Conservation (phyloP, 2,329 filamentous ascomycete genomes). For the Myriangium duriaei region DNA sequence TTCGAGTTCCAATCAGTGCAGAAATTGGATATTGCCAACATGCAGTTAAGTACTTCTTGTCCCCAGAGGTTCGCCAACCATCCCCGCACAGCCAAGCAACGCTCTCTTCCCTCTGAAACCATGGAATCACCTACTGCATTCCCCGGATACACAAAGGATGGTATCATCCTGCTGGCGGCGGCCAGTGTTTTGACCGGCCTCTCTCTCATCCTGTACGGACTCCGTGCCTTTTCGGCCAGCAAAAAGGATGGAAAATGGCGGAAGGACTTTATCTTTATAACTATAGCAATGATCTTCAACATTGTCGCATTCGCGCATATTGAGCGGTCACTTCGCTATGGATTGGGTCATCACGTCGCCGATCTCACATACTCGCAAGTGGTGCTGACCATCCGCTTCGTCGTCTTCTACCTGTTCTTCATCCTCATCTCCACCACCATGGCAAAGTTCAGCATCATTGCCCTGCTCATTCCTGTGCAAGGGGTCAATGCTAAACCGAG, state of each 20-base stretch:
- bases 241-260: slow-evolving; percentile 6
- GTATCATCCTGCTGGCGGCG: background rate
- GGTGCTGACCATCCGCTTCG: background rate
- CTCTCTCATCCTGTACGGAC: background rate
- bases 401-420: slow-evolving; percentile 2
- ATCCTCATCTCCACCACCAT: slow-evolving; percentile 1
- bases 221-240: slow-evolving; percentile 4
- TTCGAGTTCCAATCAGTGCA: no score
- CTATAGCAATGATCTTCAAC: background rate
- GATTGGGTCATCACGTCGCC: slow-evolving; percentile 3
- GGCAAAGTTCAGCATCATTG: slow-evolving; percentile 8
- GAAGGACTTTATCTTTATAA: slow-evolving; percentile 5
- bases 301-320: background rate
- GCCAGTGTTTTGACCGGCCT: background rate
- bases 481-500: background rate
- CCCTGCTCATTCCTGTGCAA: slow-evolving; percentile 6
- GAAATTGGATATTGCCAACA: no score
- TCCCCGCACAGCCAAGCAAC: no score
- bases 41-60: no score
- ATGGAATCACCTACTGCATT: background rate
- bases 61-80: no score
- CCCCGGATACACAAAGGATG: background rate
- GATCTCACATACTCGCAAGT: slow-evolving; percentile 4
- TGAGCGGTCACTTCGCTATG: background rate
- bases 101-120: no score